Percentiles rank a stretch among this genome's conserved stretches.
Conservation (phyloP, 306 rosid genomes). For the Corylus heterophylla region DNA sequence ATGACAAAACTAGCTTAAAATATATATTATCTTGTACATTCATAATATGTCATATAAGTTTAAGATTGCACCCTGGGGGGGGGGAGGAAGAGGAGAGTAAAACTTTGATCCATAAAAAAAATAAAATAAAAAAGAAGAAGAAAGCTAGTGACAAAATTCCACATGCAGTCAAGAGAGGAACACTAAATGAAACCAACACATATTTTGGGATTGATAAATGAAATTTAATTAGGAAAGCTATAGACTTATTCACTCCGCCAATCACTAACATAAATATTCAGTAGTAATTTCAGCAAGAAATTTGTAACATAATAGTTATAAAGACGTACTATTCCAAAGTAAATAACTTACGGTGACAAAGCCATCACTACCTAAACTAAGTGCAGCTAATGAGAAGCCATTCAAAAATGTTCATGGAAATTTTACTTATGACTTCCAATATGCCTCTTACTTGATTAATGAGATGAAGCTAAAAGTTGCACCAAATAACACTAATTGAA, state of each 20-base stretch:
- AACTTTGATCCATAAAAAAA: background rate
- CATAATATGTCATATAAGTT: background rate
- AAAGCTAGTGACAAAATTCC: background rate
- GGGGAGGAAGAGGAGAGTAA: background rate
- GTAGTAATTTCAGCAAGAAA: background rate
- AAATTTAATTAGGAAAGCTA: background rate
- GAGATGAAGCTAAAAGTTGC: background rate
- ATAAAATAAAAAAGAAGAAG: too few relatives aligned
- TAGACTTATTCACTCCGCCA: background rate
- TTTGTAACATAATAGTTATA: background rate
- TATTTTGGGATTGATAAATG: background rate
- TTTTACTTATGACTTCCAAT: background rate
- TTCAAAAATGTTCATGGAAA: background rate
- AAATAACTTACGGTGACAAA: background rate
- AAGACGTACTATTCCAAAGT: background rate
- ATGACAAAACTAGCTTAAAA: constrained; percentile 15
- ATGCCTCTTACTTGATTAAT: background rate
- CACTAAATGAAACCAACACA: background rate
- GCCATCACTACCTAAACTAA: background rate
- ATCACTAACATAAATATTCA: background rate
- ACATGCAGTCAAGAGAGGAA: background rate
- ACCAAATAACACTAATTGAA: background rate
- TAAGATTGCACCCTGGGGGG: background rate
- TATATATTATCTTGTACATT: background rate
- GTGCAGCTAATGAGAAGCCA: background rate